Evolutionary conservation across 2,329 filamentous ascomycete species (phyloP), one percentile per base, ranked within the genome.

Genomic region (Akanthomyces muscarius): DNA sequence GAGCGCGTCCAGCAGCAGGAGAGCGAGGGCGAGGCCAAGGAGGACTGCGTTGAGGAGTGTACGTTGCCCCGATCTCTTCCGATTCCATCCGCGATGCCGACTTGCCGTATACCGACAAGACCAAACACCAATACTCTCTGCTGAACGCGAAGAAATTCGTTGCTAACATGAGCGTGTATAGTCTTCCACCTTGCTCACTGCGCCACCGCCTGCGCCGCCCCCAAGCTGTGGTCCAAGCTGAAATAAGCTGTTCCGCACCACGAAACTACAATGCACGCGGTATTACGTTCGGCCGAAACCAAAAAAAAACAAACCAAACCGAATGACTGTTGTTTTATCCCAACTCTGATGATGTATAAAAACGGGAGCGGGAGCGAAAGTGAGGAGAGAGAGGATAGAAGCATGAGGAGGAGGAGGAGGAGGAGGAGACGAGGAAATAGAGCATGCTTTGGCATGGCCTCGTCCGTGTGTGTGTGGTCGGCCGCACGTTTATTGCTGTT

Each of bases 11-110:
- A 76, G 63, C 69, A 77, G 70, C 75, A 77, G 67, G 86, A 92
- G 73, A 86, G 89, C 70, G 85, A 89, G 68, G 87, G 89, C 71
- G 88, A 82, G 62, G 81, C 88, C 71, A 87, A 90, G 73, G 95
- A 99, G 86, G 93, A 98, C 83, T 99, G 95, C 74, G 92, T 98
- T 70, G 95, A 99, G 84, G 95, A 99, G 84, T 99, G 95, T 98
- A 89, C 80, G 93, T 87, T 61, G 23, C 21, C 33, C 25, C n/a
- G 55, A 61, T 21, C 21, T 21, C 21, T 1, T n/a, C 41, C 33
- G 47, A 52, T 25, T 21, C 33, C 44, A 52, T 25, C 16, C 18
- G 14, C 21, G 14, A 53, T 21, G 42, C 13, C 11, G 28, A 21
- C 44, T 36, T 4, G 28, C 14, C 8, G 6, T 13, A 10, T n/a